Base-by-base conservation (phyloP, 257 asterid species). In the Cynanchum wilfordii region DNA sequence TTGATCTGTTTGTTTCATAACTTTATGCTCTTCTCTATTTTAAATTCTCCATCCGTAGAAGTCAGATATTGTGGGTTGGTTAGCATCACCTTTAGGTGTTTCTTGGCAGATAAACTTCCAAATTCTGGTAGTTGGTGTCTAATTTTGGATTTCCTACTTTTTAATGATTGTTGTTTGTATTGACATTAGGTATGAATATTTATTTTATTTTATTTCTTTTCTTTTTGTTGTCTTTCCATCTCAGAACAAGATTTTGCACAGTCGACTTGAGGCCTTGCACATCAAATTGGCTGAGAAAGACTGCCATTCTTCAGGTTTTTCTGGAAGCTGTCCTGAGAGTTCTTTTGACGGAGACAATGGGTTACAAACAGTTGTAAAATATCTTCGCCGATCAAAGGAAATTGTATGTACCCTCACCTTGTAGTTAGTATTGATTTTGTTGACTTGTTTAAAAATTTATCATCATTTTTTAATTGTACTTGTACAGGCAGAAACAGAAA, bases 371-470 rank as follows among this genome's bases (percentile, higher is more conserved):
- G 90, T 95, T 75, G 89, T 95, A 72, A 92, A 83, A 76, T 95
- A 91, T 85, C 97, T 95, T 22, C 87, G 97, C 20, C 87, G 97
- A 71, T 84, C 99, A 7, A 95, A 95, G 89, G 97, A 95, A 77
- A 89, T 92, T 77, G 87, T 78, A 74, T 57, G 85, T n/a, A 0
- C 74, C 24, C 20, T 60, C n/a, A 15, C 30, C 57, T 36, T 50
- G n/a, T 71, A 16, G 54, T 24, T n/a, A 2, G 19, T n/a, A 2
- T 51, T 30, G 16, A 44, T 51, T 73, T 7, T n/a, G 17, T 2
- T 56, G 15, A 47, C 17, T 22, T 45, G 2, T 72, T 16, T 16
- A 15, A 13, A 29, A 54, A 64, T 40, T n/a, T 40, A 7, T 24
- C 17, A 13, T 71, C 55, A 2, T 65, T 2, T 20, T 52, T 44